Evolutionary conservation across 2,329 filamentous ascomycete genomes (phyloP), one percentile per base, ranked within the genome.

Genomic region (Penicillium sp.): DNA sequence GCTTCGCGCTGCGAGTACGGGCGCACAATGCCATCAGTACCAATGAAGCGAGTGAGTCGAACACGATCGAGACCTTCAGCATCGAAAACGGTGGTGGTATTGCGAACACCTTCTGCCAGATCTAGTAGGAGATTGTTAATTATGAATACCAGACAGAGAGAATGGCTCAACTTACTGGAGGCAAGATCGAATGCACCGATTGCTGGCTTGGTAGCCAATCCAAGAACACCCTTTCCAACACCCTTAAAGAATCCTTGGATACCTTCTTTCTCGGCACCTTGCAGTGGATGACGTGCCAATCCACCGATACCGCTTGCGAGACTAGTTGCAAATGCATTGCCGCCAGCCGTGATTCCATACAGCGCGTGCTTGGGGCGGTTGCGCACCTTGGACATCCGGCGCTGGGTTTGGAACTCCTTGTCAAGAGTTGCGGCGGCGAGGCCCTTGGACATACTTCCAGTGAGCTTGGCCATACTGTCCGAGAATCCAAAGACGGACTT

Each of bases 31-130:
- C 94, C 94, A 71, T 99, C 93, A 40, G 87, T 85, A 16, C 91
- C 90, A 58, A 99, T 91, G 77, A 96, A 97, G 17, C 94, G 89
- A 6, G 92, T 89, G 49, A 96, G 83, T n/a, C 94, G 90, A 25
- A 96, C 91, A 46, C 94, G 91, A 66, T 99, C 95, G 7, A 99
- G 86, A 50, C 95, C 94, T 57, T 93, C 89, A 26, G 90, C 89
- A 69, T 99, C 94, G 72, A 99, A 99, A 19, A 99, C 94, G 0
- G 94, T 99, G 1, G 95, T 99, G 0, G 94, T 99, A 77, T 99
- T 99, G 68, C 94, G 91, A 53, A 99, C 96, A 50, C 94, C 94
- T 76, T 99, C 94, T 26, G 91, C 93, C 64, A 99, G 88, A 72
- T 97, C 76, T 78, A 55, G 7, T 33, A 35, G 25, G 22, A 45